phyloP scores from a whole-genome alignment of 2,329 filamentous ascomycete species.

The Cryphonectria japonica region DNA sequence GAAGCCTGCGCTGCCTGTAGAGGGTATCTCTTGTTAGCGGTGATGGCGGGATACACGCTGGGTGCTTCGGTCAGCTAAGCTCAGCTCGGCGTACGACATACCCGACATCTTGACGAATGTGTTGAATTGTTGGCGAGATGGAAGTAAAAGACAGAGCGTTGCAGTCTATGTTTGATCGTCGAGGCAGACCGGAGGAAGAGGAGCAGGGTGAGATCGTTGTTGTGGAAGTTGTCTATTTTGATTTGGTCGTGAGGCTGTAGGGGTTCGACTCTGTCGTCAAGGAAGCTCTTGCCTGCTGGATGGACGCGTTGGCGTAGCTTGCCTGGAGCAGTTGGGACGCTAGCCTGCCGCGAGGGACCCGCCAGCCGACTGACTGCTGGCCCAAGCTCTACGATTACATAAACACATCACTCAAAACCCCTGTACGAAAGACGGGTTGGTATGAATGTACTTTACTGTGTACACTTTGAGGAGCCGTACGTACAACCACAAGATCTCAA shows the following conservation, averaged over 20 bases:
- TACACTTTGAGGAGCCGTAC: neutral
- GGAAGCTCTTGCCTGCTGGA: constrained; percentile 31
- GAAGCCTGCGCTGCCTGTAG: constrained; percentile 80
- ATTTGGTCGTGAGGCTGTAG: constrained; percentile 14
- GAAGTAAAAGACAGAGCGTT: neutral
- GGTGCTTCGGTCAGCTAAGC: constrained; percentile 23
- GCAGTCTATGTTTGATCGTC: neutral
- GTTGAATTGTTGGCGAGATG: neutral
- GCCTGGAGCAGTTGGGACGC: constrained; percentile 42
- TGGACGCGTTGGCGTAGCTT: constrained; percentile 53
- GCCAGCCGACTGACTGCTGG: neutral
- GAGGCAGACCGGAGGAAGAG: neutral
- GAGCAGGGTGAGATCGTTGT: constrained; percentile 21
- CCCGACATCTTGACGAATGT: constrained; percentile 55
- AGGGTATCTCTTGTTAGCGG: constrained; percentile 35
- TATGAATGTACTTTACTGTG: neutral
- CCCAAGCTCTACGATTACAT: constrained; percentile 25
- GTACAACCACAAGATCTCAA: neutral
- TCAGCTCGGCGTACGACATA: constrained; percentile 37
- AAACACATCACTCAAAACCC: constrained; percentile 2
- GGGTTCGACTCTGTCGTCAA: constrained; percentile 31
- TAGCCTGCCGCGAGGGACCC: constrained; percentile 23
- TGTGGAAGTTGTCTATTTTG: constrained; percentile 27
- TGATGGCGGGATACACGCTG: constrained; percentile 10
- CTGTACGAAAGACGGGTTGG: neutral